A percentile compares a stretch with the other conserved stretches of the same genome.
Evolutionary conservation across 1,284 basidiomycete genomes (phyloP).

Genomic region (Fomitopsis palustris): DNA sequence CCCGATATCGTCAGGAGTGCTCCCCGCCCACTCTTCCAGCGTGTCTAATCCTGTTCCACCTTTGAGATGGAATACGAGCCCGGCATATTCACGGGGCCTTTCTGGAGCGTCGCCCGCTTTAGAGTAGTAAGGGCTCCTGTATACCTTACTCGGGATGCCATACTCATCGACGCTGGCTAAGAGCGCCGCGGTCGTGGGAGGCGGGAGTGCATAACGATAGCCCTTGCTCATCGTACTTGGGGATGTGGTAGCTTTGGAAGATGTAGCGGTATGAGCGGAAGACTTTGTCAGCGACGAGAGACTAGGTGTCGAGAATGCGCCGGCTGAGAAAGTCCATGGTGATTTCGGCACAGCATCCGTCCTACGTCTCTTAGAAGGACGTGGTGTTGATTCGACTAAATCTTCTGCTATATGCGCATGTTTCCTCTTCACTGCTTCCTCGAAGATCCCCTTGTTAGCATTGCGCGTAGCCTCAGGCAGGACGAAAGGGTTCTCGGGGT

Average conservation of each 20-base stretch:
- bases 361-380: neutral
- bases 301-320: neutral
- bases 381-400: neutral
- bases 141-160: conserved; percentile 61
- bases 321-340: neutral
- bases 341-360: too few species aligned
- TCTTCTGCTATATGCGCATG: neutral
- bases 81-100: conserved; percentile 75
- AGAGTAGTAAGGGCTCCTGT: conserved; percentile 80
- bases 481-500: neutral
- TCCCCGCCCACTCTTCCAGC: conserved; percentile 49
- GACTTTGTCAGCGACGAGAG: neutral
- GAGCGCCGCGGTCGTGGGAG: conserved; percentile 58
- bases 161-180: conserved; percentile 47
- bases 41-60: conserved; percentile 48
- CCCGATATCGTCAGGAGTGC: neutral
- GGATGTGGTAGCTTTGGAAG: neutral
- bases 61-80: conserved; percentile 70
- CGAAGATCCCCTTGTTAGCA: neutral
- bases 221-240: conserved; percentile 2
- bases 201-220: conserved; percentile 42
- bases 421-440: neutral
- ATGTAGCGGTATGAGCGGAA: neutral
- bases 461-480: neutral
- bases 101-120: conserved; percentile 69